Evolutionary conservation across 1,139 yeast genomes (phyloP).

Genomic region (Saccharomyces uvarum): DNA sequence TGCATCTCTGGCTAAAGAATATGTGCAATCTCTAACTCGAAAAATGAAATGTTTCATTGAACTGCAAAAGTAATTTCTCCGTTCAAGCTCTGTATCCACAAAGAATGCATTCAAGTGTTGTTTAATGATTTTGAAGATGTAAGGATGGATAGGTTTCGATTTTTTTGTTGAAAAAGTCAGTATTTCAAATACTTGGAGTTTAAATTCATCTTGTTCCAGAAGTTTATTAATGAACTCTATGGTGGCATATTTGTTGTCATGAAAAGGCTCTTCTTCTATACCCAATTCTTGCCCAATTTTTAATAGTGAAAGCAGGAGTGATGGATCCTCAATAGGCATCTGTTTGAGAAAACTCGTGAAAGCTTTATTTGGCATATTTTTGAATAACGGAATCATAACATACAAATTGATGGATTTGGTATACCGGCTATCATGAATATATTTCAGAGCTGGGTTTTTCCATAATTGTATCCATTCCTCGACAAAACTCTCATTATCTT

Average conservation of each 20-base stretch:
- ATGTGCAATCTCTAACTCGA: slow-evolving; percentile 60
- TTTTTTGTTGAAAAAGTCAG: slow-evolving; percentile 55
- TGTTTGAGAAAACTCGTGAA: slow-evolving; percentile 37
- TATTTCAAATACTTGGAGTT: slow-evolving; percentile 54
- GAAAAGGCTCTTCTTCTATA: slow-evolving; percentile 46
- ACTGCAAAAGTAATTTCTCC: slow-evolving; percentile 57
- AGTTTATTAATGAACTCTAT: slow-evolving; percentile 35
- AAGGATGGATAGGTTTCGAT: slow-evolving; percentile 45
- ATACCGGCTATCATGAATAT: slow-evolving; percentile 29
- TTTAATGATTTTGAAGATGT: slow-evolving; percentile 39
- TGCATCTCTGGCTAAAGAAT: slow-evolving; percentile 46
- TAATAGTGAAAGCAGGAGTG: slow-evolving; percentile 47
- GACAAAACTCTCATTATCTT: slow-evolving; percentile 16
- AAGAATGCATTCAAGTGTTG: slow-evolving; percentile 44
- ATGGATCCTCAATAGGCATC: slow-evolving; percentile 31
- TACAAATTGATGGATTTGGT: slow-evolving; percentile 50
- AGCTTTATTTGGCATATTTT: slow-evolving; percentile 38
- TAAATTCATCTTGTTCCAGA: slow-evolving; percentile 41
- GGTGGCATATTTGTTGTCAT: slow-evolving; percentile 35
- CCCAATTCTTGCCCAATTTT: slow-evolving; percentile 59
- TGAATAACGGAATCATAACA: slow-evolving; percentile 56
- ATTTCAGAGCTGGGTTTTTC: slow-evolving; percentile 37
- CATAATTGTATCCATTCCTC: slow-evolving; percentile 49
- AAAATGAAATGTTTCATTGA: slow-evolving; percentile 51
- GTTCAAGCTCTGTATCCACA: slow-evolving; percentile 57